phyloP scores from a whole-genome alignment of 1,139 yeast genomes.

The Yamadazyma mexicana region DNA sequence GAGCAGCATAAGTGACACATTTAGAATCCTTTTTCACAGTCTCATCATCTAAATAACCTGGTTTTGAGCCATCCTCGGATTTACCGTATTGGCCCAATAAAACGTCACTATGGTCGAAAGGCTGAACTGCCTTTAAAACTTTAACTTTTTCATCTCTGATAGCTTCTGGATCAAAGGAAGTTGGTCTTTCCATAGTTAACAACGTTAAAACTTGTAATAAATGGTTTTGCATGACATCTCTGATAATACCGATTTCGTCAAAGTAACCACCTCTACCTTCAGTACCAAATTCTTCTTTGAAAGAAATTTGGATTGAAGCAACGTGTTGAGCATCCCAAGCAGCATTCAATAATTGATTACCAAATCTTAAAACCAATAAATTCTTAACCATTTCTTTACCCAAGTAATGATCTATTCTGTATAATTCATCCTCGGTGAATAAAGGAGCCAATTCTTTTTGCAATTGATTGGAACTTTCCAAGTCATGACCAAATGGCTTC shows the following conservation, averaged over 20 bases:
- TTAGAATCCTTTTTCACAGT: constrained; percentile 82
- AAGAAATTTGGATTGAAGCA: constrained; percentile 78
- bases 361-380: constrained; percentile 83
- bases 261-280: constrained; percentile 99
- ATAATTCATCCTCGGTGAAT: constrained; percentile 88
- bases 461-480: constrained; percentile 71
- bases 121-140: constrained; percentile 78
- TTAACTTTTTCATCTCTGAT: constrained; percentile 96
- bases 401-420: constrained; percentile 93
- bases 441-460: constrained; percentile 79
- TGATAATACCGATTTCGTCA: constrained; percentile 89
- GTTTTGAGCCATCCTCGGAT: constrained; percentile 85
- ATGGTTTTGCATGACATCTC: constrained; percentile 99
- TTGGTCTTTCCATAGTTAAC: constrained; percentile 95
- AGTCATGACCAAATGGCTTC: constrained; percentile 96
- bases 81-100: constrained; percentile 85
- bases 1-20: constrained; percentile 91
- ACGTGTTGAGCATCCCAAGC: constrained; percentile 85
- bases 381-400: constrained; percentile 99
- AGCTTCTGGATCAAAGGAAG: constrained; percentile 84
- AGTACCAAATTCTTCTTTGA: constrained; percentile 96
- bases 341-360: constrained; percentile 80
- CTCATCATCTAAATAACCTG: constrained; percentile 88
- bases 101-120: constrained; percentile 64
- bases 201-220: constrained; percentile 87